These are phyloP conservation scores for Alternaria sp. DNA, from an alignment of 2,329 filamentous ascomycete species.

Conservation along the genomic window DNA sequence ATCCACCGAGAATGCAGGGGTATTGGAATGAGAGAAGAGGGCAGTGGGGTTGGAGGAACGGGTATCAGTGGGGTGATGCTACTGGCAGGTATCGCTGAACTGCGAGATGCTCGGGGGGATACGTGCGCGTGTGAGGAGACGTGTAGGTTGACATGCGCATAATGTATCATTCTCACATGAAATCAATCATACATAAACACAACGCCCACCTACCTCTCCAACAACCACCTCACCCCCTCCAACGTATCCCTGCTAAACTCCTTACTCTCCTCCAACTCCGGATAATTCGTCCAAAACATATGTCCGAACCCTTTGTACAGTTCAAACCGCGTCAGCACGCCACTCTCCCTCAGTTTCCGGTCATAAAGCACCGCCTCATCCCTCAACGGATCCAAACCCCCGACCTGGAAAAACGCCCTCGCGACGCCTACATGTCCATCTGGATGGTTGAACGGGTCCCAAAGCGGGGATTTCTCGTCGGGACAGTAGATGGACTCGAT, in stretches of 20 bases:
- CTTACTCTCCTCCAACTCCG: conserved; percentile 29
- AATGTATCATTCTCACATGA: background rate
- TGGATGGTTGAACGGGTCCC: conserved; percentile 44
- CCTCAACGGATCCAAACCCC: conserved; percentile 56
- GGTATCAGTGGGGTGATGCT: background rate
- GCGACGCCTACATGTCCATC: conserved; percentile 50
- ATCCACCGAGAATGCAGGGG: background rate
- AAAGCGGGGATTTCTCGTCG: conserved; percentile 35
- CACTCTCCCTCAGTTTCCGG: conserved; percentile 44
- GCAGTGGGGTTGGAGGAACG: background rate
- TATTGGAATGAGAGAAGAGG: background rate
- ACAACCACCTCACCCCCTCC: conserved; percentile 37
- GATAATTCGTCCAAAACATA: conserved; percentile 51
- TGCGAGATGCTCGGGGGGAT: background rate
- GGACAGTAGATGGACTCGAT: conserved; percentile 32
- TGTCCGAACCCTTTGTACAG: conserved; percentile 53
- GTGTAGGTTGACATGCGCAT: background rate
- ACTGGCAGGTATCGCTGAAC: background rate
- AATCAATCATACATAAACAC: background rate
- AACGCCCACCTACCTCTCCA: conserved; percentile 18
- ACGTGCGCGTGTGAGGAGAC: background rate
- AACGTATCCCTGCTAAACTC: conserved; percentile 37
- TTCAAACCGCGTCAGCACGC: conserved; percentile 51
- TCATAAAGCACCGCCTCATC: conserved; percentile 59
- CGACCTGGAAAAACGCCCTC: conserved; percentile 56